These are phyloP conservation scores for Aphanomyces invadans DNA, from an alignment of 352 stramenopile genomes.

Conservation along the genomic window DNA sequence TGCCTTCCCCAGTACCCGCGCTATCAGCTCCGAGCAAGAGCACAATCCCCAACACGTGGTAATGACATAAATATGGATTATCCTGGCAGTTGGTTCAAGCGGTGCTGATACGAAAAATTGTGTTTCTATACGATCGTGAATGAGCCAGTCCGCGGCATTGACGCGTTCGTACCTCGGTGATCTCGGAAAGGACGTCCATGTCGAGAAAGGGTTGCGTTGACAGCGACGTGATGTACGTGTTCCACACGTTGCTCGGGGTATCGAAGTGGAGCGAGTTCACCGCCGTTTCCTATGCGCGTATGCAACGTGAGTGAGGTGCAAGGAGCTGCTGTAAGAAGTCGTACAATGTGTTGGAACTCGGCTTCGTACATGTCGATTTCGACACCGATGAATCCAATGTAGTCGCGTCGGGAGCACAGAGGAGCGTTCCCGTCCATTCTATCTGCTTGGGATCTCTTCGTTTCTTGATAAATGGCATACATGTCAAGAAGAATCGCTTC, in stretches of 20 bases:
- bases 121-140: neutral
- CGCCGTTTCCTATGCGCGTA: slow-evolving; percentile 40
- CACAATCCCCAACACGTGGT: slow-evolving; percentile 10
- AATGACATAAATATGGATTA: neutral
- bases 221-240: slow-evolving; percentile 73
- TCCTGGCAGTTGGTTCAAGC: neutral
- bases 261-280: slow-evolving; percentile 60
- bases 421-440: slow-evolving; percentile 13
- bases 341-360: slow-evolving; percentile 76
- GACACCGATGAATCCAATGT: slow-evolving; percentile 59
- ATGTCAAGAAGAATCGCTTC: slow-evolving; percentile 47
- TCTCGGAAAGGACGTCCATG: slow-evolving; percentile 16
- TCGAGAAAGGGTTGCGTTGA: slow-evolving; percentile 74
- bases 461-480: slow-evolving; percentile 42
- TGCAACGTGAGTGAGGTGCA: neutral
- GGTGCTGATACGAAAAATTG: slow-evolving; percentile 20
- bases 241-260: slow-evolving; percentile 56
- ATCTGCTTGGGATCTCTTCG: slow-evolving; percentile 21
- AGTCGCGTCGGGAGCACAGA: slow-evolving; percentile 45
- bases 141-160: neutral
- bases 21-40: neutral
- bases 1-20: neutral
- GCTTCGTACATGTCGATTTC: slow-evolving; percentile 65
- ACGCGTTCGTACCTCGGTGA: slow-evolving; percentile 16
- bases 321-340: too few relatives aligned